These are phyloP conservation scores for Elsinoe batatas DNA, from an alignment of 2,329 filamentous ascomycete species.

Conservation along the genomic window DNA sequence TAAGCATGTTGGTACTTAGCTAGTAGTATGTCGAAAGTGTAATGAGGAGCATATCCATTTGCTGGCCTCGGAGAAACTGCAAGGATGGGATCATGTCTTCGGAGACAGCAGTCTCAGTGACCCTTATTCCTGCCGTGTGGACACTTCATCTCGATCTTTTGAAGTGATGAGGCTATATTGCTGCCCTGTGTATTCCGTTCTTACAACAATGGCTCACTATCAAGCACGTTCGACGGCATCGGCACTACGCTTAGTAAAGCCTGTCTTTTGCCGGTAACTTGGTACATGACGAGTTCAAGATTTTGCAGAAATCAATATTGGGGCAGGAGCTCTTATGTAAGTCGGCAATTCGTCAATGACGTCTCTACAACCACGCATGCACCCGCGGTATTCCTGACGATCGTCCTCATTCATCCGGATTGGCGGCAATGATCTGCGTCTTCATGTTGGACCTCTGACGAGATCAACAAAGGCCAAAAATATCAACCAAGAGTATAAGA, in stretches of 20 bases:
- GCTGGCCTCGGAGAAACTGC: not conserved
- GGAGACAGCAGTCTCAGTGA: too few species aligned
- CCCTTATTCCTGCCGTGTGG: too few species aligned
- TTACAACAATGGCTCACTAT: not conserved
- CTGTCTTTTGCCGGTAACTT: not conserved
- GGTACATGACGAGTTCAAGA: not conserved
- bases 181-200: not conserved
- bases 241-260: not conserved
- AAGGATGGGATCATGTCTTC: not conserved
- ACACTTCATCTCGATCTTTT: not conserved
- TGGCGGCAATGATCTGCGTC: slow-evolving; percentile 2
- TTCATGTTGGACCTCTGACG: not conserved
- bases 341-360: not conserved
- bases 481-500: not conserved
- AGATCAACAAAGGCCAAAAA: not conserved
- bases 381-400: not conserved
- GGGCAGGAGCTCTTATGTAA: not conserved
- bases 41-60: not conserved
- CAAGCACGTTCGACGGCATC: not conserved
- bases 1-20: not conserved
- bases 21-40: not conserved
- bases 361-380: not conserved
- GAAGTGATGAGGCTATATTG: not conserved
- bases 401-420: slow-evolving; percentile 4
- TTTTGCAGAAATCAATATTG: not conserved